Conservation (phyloP, 306 rosid species). For the Vicia sativa region DNA sequence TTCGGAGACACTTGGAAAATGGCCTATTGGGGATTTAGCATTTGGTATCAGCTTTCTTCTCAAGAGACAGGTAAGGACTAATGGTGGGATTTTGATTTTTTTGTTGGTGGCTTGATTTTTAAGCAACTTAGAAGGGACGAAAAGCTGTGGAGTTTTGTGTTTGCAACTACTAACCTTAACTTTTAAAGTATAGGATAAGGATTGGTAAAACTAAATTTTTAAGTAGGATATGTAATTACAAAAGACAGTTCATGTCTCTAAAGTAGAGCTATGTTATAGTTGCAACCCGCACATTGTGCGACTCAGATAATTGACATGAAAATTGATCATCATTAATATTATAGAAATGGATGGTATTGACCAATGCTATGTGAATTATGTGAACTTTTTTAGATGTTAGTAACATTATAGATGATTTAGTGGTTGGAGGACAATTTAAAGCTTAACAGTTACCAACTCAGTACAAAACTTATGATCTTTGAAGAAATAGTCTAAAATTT, state of each 20-base stretch:
- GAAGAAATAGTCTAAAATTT: slow-evolving; percentile 18
- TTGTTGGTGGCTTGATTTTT: slow-evolving; percentile 1
- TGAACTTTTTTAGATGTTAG: slow-evolving; percentile 12
- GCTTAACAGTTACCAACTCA: background rate
- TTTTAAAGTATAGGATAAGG: background rate
- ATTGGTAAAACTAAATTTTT: background rate
- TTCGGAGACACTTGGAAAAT: slow-evolving; percentile 96
- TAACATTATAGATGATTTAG: slow-evolving; percentile 9
- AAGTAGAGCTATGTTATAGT: slow-evolving; percentile 20
- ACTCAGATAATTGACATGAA: slow-evolving; percentile 22
- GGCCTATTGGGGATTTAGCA: slow-evolving; percentile 98
- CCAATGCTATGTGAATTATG: slow-evolving; percentile 3
- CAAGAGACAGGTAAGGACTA: slow-evolving; percentile 76
- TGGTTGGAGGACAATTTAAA: slow-evolving; percentile 13
- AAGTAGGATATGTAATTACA: slow-evolving; percentile 12
- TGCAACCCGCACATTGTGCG: background rate
- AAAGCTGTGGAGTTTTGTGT: slow-evolving; percentile 7
- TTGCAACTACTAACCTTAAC: background rate
- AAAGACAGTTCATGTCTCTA: slow-evolving; percentile 2
- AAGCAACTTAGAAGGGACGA: slow-evolving; percentile 2
- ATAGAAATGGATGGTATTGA: slow-evolving; percentile 5
- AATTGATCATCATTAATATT: slow-evolving; percentile 1
- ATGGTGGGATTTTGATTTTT: slow-evolving; percentile 27
- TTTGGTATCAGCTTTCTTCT: slow-evolving; percentile 91
- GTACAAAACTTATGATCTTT: background rate